Evolutionary conservation across 306 rosid species (phyloP).

Genomic region (Pyrus betulifolia): DNA sequence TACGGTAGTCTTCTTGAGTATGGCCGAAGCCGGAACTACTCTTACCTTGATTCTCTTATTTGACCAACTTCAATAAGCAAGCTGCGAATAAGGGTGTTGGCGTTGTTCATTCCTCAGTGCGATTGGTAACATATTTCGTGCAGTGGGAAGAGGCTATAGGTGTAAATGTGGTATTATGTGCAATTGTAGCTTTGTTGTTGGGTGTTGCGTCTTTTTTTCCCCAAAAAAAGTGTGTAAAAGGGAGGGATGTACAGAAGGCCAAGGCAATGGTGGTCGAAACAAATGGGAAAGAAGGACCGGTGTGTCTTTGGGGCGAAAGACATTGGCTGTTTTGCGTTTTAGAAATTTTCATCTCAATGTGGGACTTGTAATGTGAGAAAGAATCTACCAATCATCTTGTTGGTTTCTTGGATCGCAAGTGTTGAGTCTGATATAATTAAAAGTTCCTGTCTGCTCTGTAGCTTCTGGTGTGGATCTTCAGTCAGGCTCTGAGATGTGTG

Average conservation of each 20-base stretch:
- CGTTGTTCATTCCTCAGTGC: background rate
- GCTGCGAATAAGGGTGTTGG: conserved; percentile 20
- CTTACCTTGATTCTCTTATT: conserved; percentile 50
- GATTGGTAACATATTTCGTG: conserved; percentile 11
- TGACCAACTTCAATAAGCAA: conserved; percentile 12
- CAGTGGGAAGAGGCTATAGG: conserved; percentile 22
- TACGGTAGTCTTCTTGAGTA: conserved; percentile 85
- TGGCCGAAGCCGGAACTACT: conserved; percentile 48
- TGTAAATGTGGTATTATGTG: conserved; percentile 39
- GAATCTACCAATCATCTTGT: background rate
- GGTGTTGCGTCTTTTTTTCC: background rate
- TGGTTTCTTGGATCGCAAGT: background rate
- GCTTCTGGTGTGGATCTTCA: background rate
- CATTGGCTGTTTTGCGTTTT: background rate
- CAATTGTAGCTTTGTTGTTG: conserved; percentile 10
- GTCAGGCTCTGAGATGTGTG: background rate
- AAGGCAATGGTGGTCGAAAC: background rate
- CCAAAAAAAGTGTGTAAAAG: conserved; percentile 7
- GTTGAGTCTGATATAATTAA: background rate
- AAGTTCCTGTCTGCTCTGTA: background rate
- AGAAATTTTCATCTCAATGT: background rate
- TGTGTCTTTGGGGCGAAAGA: background rate
- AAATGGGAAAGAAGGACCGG: conserved; percentile 15
- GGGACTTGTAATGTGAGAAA: background rate
- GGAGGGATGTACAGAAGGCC: conserved; percentile 39